Percentiles rank a stretch among this genome's conserved stretches.
Conservation (phyloP, 2,329 filamentous ascomycete genomes). For the Colletotrichum camelliae region DNA sequence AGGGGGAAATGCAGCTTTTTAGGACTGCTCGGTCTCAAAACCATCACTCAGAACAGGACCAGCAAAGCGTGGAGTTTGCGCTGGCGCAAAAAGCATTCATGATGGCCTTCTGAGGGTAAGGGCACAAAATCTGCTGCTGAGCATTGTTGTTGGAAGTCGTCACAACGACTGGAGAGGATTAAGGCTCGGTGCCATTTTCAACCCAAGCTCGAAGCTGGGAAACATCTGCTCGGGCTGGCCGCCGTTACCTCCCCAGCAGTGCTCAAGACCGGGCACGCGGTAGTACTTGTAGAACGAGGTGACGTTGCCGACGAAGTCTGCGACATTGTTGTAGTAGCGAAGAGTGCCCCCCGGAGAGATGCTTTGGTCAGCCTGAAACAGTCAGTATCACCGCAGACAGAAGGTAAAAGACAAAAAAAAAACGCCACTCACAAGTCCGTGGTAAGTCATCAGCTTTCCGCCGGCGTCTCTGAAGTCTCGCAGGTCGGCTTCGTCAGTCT, state of each 20-base stretch:
- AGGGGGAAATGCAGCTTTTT: no score
- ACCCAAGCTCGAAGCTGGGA: slow-evolving; percentile 32
- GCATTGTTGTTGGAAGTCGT: background rate
- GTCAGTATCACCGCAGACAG: slow-evolving; percentile 27
- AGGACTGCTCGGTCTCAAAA: no score
- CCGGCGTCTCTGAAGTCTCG: slow-evolving; percentile 41
- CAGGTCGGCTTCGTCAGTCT: slow-evolving; percentile 25
- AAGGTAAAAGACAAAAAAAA: no score
- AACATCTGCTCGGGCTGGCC: slow-evolving; percentile 28
- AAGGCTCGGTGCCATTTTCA: slow-evolving; percentile 31
- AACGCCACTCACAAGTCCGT: slow-evolving; percentile 41
- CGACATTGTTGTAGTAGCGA: slow-evolving; percentile 31
- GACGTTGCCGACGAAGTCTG: slow-evolving; percentile 15
- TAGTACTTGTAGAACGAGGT: slow-evolving; percentile 36
- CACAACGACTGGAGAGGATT: background rate
- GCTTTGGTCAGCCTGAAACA: slow-evolving; percentile 22
- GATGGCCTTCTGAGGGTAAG: background rate
- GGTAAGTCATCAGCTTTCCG: slow-evolving; percentile 41
- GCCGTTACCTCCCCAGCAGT: slow-evolving; percentile 33
- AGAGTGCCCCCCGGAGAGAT: slow-evolving; percentile 23
- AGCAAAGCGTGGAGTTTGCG: background rate
- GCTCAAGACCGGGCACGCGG: slow-evolving; percentile 32
- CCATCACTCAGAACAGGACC: background rate
- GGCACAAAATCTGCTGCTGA: background rate
- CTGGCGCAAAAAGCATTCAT: background rate